Percentiles rank a stretch among this genome's conserved stretches.
Conservation (phyloP, 768 basidiomycete genomes). For the Mycena galopus region DNA sequence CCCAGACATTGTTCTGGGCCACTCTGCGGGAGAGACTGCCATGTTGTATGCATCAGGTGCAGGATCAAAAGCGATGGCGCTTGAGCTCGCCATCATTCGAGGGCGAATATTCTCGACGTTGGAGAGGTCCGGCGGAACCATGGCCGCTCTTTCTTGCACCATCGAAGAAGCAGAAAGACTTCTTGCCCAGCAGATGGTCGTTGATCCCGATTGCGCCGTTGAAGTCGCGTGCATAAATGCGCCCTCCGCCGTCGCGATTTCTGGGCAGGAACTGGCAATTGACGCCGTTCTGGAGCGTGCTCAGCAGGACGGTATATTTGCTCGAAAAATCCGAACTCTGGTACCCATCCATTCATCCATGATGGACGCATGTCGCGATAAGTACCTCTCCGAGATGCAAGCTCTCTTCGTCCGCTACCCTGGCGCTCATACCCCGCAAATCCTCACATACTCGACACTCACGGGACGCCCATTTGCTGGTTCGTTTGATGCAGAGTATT, state of each 20-base stretch:
- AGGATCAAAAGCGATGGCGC: constrained; percentile 51
- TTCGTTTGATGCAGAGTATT: constrained; percentile 45
- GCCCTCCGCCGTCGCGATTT: constrained; percentile 51
- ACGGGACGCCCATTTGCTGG: constrained; percentile 40
- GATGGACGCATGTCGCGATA: constrained; percentile 51
- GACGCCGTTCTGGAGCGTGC: constrained; percentile 51
- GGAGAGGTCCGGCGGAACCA: constrained; percentile 52
- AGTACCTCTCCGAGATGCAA: constrained; percentile 44
- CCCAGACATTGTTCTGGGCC: constrained; percentile 57
- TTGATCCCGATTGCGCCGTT: constrained; percentile 36
- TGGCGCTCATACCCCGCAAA: constrained; percentile 41
- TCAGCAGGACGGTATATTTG: constrained; percentile 45
- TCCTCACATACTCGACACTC: constrained; percentile 54
- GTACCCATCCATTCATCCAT: constrained; percentile 56
- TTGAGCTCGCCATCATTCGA: constrained; percentile 59
- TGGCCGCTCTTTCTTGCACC: constrained; percentile 59
- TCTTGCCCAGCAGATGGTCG: constrained; percentile 31
- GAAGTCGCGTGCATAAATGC: constrained; percentile 59
- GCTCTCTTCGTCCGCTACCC: constrained; percentile 52
- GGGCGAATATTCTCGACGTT: constrained; percentile 50
- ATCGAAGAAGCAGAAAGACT: constrained; percentile 44
- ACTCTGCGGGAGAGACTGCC: constrained; percentile 63
- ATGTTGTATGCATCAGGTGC: constrained; percentile 61
- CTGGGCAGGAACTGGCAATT: constrained; percentile 48
- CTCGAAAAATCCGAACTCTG: constrained; percentile 51